Evolutionary conservation across 129 eudicot species (phyloP).

Genomic region (Tanacetum coccineum): DNA sequence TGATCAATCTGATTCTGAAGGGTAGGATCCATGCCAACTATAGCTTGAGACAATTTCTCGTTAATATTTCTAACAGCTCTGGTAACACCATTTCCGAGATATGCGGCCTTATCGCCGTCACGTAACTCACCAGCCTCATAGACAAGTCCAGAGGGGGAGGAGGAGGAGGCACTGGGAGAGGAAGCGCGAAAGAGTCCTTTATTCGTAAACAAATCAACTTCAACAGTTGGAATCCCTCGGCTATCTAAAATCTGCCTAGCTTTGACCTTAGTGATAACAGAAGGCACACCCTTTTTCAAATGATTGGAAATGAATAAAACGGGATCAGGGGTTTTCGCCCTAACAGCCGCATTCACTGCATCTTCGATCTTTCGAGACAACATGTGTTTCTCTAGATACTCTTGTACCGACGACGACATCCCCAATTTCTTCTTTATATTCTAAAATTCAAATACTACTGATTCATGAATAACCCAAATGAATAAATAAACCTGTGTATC

Average conservation of each 20-base stretch:
- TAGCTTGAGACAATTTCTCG: conserved; percentile 90
- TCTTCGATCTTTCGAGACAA: conserved; percentile 97
- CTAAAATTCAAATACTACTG: too few relatives aligned
- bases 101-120: conserved; percentile 80
- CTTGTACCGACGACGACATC: conserved; percentile 86
- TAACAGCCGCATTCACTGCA: conserved; percentile 97
- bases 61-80: conserved; percentile 83
- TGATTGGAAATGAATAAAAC: conserved; percentile 96
- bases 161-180: conserved; percentile 58
- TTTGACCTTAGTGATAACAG: conserved; percentile 82
- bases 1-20: conserved; percentile 94
- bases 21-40: conserved; percentile 95
- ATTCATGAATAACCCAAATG: too few relatives aligned
- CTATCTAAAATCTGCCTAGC: conserved; percentile 93
- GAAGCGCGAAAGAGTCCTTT: conserved; percentile 94
- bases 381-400: conserved; percentile 85
- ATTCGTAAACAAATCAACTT: conserved; percentile 80
- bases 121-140: conserved; percentile 91
- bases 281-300: conserved; percentile 80
- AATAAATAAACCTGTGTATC: too few relatives aligned
- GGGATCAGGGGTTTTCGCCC: conserved; percentile 94
- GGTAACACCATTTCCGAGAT: conserved; percentile 87
- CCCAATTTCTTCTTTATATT: too few relatives aligned
- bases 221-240: conserved; percentile 96
- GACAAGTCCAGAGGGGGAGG: conserved; percentile 61